Evolutionary conservation across 1,284 basidiomycete species (phyloP), one percentile per base, ranked within the genome.

Genomic region (Agaricales sp.): DNA sequence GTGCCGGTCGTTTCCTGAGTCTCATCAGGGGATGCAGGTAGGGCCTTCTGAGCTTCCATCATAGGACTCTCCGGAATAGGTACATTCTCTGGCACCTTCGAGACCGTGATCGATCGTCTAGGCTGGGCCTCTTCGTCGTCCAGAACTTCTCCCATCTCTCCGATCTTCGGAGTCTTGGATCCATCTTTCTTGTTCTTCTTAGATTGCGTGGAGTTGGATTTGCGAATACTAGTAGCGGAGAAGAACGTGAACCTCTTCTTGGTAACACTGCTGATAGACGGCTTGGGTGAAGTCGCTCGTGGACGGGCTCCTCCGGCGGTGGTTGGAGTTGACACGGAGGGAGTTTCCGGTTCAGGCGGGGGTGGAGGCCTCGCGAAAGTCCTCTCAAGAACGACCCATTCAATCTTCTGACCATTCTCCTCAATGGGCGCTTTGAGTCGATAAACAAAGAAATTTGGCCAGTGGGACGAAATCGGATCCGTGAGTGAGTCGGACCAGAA

Each of bases 401-500:
- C 65, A 37, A 83, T 52, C 1, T 63, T 58, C 52, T 67, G 67
- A 46, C 58, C 63, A 52, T 61, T 56, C 11, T 57, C 51, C n/a
- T 56, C 54, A 26, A 59, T 50, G 3, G 62, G 54, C 1, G 63
- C 52, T 58, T 77, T 82, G 41, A 87, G 70, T 58, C 80, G 79
- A 59, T 80, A 82, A 12, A 87, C 60, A 25, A 82, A 72, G 54
- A 87, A 85, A 3, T 69, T 63, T 4, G 83, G 83, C 82, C 80
- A 86, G 25, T 65, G 61, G 0, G 69, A 60, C 0, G 79, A 67
- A 51, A 86, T 73, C 8, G 82, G 77, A 55, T 87, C 84, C 6
- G 78, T 63, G 16, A 87, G 58, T 1, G 81, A 74, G 55, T 87
- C 84, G 47, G 70, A 73, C 82, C 83, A 87, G 58, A 86, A 87